Conservation (phyloP, 2,329 filamentous ascomycete species). For the Metarhizium album region DNA sequence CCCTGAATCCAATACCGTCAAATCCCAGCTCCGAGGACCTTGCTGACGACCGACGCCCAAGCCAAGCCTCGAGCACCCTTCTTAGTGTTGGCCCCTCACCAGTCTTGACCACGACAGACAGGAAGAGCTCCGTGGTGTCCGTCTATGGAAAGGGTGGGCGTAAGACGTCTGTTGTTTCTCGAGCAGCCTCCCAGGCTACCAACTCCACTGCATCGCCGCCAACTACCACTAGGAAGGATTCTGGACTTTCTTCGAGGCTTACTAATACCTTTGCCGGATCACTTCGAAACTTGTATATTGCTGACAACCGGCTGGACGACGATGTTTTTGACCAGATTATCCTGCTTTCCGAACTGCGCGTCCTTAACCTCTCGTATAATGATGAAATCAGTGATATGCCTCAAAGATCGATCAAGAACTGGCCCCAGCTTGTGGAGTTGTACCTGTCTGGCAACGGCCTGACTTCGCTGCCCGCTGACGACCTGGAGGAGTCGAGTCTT, state of each 20-base stretch:
- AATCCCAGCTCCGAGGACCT: slow-evolving; percentile 73
- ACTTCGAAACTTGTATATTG: slow-evolving; percentile 72
- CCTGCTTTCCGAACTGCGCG: slow-evolving; percentile 68
- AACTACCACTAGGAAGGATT: slow-evolving; percentile 66
- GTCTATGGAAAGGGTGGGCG: slow-evolving; percentile 68
- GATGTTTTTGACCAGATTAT: slow-evolving; percentile 91
- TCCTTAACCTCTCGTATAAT: slow-evolving; percentile 92
- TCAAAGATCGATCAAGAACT: slow-evolving; percentile 74
- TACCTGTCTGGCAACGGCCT: slow-evolving; percentile 94
- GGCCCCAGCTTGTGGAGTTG: slow-evolving; percentile 82
- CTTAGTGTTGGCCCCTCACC: slow-evolving; percentile 69
- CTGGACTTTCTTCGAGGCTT: slow-evolving; percentile 67
- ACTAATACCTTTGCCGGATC: slow-evolving; percentile 82
- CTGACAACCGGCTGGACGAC: slow-evolving; percentile 88
- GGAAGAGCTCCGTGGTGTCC: slow-evolving; percentile 80
- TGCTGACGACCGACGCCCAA: slow-evolving; percentile 60
- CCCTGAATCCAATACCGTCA: slow-evolving; percentile 35
- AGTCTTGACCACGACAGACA: slow-evolving; percentile 43
- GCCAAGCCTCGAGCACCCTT: slow-evolving; percentile 68
- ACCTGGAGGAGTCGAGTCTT: slow-evolving; percentile 79
- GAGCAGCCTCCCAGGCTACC: slow-evolving; percentile 39
- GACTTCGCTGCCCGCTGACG: slow-evolving; percentile 82
- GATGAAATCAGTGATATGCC: slow-evolving; percentile 80
- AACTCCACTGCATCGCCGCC: slow-evolving; percentile 38
- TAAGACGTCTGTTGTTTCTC: slow-evolving; percentile 74